Conservation (phyloP, 2,329 filamentous ascomycete species). For the Neofusicoccum ribis region DNA sequence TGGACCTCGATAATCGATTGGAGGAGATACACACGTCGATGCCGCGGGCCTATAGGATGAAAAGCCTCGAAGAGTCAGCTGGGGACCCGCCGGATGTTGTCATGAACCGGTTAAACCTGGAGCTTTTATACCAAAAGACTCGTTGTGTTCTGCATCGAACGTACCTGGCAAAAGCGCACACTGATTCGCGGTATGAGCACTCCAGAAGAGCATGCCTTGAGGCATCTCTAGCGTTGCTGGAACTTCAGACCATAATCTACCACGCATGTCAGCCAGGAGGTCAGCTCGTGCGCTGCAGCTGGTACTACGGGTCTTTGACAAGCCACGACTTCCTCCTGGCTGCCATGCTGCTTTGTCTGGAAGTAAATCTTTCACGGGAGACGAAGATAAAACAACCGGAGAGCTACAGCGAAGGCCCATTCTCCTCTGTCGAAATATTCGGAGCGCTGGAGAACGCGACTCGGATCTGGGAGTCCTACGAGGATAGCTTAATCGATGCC, state of each 20-base stretch:
- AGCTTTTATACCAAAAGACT: constrained; percentile 54
- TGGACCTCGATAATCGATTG: constrained; percentile 39
- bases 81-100: constrained; percentile 53
- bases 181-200: constrained; percentile 36
- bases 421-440: constrained; percentile 4
- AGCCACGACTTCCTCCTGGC: constrained; percentile 52
- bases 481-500: constrained; percentile 14
- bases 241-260: constrained; percentile 52
- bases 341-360: constrained; percentile 51
- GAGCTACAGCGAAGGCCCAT: neutral
- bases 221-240: constrained; percentile 50
- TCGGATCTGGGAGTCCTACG: constrained; percentile 17
- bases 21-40: constrained; percentile 35
- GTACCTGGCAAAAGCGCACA: constrained; percentile 47
- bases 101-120: constrained; percentile 54
- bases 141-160: constrained; percentile 56
- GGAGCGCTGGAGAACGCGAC: constrained; percentile 11
- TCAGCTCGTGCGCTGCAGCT: constrained; percentile 45
- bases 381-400: neutral
- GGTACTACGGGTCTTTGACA: constrained; percentile 48
- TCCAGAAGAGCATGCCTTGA: constrained; percentile 50
- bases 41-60: constrained; percentile 40
- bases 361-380: constrained; percentile 33
- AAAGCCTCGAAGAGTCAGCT: constrained; percentile 44
- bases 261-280: constrained; percentile 49